Conservation (phyloP, 2,329 filamentous ascomycete genomes). For the Aspergillus puulaauensis region DNA sequence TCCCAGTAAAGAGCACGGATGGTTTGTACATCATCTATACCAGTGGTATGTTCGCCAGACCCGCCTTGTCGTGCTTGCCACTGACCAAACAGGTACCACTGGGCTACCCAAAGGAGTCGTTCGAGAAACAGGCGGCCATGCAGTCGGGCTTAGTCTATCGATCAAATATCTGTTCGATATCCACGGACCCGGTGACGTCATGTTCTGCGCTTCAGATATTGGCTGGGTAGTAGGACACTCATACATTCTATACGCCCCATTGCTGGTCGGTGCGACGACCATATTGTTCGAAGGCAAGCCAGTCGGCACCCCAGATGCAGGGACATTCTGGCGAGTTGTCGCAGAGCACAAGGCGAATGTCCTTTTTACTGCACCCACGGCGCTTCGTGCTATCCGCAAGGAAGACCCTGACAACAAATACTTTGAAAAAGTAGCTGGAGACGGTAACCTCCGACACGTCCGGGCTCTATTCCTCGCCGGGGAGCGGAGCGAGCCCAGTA, state of each 20-base stretch:
- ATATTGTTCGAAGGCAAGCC: constrained; percentile 94
- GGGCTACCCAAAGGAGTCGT: constrained; percentile 81
- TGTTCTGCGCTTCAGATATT: constrained; percentile 80
- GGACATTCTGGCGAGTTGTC: constrained; percentile 83
- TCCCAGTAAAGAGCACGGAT: constrained; percentile 75
- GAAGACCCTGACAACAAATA: constrained; percentile 75
- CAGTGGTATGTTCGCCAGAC: constrained; percentile 47
- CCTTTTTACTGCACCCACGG: constrained; percentile 84
- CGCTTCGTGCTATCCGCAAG: constrained; percentile 80
- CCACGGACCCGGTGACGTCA: constrained; percentile 78
- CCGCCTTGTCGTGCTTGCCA: background rate
- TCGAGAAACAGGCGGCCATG: constrained; percentile 80
- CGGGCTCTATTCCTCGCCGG: constrained; percentile 81
- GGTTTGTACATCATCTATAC: constrained; percentile 91
- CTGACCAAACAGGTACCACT: constrained; percentile 61
- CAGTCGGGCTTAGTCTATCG: constrained; percentile 78
- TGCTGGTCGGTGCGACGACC: constrained; percentile 81
- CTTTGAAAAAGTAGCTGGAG: constrained; percentile 62
- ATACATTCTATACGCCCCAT: constrained; percentile 86
- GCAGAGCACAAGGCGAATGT: constrained; percentile 82
- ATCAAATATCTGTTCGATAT: constrained; percentile 82
- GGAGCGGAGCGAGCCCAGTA: constrained; percentile 83
- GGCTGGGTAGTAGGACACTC: constrained; percentile 88
- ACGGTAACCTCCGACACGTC: constrained; percentile 70
- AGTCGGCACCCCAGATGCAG: constrained; percentile 81